Percentiles rank a stretch among this genome's conserved stretches.
Evolutionary conservation across 805 yeast genomes (phyloP).

Genomic region (Saccharomycodes ludwigii): DNA sequence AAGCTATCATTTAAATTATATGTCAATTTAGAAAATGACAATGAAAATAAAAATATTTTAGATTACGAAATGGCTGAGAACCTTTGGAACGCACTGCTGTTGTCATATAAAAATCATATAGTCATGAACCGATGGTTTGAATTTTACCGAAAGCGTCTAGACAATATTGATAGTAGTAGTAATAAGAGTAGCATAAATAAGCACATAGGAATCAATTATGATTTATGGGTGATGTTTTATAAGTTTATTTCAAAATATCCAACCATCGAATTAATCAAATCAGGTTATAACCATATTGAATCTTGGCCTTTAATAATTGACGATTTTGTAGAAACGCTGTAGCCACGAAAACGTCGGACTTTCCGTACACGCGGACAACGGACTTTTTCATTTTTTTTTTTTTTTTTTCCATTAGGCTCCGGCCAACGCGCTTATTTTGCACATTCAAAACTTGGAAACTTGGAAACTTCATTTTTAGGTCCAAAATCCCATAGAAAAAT

Average conservation of each 20-base stretch:
- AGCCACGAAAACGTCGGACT: background rate
- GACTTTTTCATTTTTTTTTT: background rate
- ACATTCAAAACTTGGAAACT: background rate
- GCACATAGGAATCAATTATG: constrained; percentile 45
- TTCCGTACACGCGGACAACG: background rate
- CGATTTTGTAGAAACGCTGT: constrained; percentile 54
- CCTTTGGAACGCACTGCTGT: constrained; percentile 56
- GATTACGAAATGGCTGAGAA: too few relatives aligned
- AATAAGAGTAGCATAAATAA: too few relatives aligned
- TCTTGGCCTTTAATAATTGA: constrained; percentile 93
- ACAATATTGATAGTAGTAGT: too few relatives aligned
- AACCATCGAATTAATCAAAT: constrained; percentile 37
- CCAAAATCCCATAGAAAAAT: background rate
- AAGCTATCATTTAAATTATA: constrained; percentile 57
- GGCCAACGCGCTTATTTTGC: too few relatives aligned
- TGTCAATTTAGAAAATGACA: constrained; percentile 48
- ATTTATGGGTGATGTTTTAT: constrained; percentile 77
- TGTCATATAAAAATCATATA: constrained; percentile 28
- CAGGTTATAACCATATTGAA: constrained; percentile 58
- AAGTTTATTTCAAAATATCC: constrained; percentile 46
- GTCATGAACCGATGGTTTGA: constrained; percentile 50
- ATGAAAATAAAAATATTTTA: constrained; percentile 39
- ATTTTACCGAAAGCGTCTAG: background rate
- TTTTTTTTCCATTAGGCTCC: constrained; percentile 1
- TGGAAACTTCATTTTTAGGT: background rate